phyloP scores from a whole-genome alignment of 345 rosid genomes.

The Populus euphratica region DNA sequence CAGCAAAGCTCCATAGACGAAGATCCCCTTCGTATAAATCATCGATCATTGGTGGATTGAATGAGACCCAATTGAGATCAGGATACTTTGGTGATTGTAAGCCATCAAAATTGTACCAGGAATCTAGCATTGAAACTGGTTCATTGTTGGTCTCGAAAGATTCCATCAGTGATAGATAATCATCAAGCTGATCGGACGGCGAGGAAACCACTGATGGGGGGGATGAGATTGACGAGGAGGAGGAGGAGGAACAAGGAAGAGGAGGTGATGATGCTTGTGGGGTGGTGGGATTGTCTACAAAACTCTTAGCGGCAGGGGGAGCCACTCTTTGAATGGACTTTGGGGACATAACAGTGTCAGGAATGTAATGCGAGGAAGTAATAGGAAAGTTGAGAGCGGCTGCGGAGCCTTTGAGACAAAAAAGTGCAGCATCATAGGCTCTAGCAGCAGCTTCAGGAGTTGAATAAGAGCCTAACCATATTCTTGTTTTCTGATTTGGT shows the following conservation, averaged over 20 bases:
- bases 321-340: constrained; percentile 85
- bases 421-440: constrained; percentile 93
- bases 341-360: constrained; percentile 62
- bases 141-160: constrained; percentile 29
- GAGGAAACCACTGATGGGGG: constrained; percentile 43
- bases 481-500: constrained; percentile 90
- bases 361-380: constrained; percentile 36
- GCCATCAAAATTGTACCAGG: constrained; percentile 43
- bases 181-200: constrained; percentile 41
- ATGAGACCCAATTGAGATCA: constrained; percentile 45
- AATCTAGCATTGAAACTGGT: constrained; percentile 36
- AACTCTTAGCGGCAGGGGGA: constrained; percentile 61
- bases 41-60: constrained; percentile 40
- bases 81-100: constrained; percentile 48
- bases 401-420: constrained; percentile 83
- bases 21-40: constrained; percentile 65
- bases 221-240: constrained; percentile 31
- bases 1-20: constrained; percentile 80
- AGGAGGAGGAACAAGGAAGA: constrained; percentile 11
- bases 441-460: constrained; percentile 95
- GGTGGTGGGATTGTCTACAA: constrained; percentile 19
- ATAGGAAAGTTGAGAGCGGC: constrained; percentile 77
- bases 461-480: constrained; percentile 96
- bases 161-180: constrained; percentile 40
- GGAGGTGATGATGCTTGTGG: constrained; percentile 11